phyloP scores from a whole-genome alignment of 1,139 yeast species.

The Blastobotrys petasosporus region DNA sequence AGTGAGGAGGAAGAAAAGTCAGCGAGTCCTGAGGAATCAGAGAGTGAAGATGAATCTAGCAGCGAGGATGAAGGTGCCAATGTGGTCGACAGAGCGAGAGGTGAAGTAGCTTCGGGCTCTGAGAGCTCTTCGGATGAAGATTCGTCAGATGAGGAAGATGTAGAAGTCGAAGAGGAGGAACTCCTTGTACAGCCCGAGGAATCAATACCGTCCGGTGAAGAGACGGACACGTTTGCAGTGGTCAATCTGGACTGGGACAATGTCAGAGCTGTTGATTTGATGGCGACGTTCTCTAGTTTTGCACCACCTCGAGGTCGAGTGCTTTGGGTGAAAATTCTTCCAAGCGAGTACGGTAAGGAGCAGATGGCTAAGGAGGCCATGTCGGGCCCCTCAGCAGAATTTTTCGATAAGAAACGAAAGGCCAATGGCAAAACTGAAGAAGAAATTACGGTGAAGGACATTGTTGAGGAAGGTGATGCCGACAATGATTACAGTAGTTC shows the following conservation, averaged over 20 bases:
- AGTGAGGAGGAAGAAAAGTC: conserved; percentile 23
- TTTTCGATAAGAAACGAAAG: conserved; percentile 43
- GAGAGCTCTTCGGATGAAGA: conserved; percentile 32
- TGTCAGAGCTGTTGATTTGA: conserved; percentile 72
- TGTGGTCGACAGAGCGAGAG: conserved; percentile 15
- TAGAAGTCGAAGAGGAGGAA: conserved; percentile 25
- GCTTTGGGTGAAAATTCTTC: conserved; percentile 66
- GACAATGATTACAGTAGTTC: conserved; percentile 40
- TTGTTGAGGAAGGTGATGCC: conserved; percentile 39
- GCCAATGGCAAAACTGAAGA: conserved; percentile 37
- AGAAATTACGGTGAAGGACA: conserved; percentile 27
- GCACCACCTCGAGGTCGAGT: conserved; percentile 73
- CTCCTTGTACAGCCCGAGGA: conserved; percentile 45
- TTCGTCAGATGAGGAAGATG: conserved; percentile 34
- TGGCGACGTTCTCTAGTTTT: conserved; percentile 87
- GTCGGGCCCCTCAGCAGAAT: conserved; percentile 88
- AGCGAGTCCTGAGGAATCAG: conserved; percentile 15
- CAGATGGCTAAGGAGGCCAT: conserved; percentile 84
- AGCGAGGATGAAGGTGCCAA: conserved; percentile 19
- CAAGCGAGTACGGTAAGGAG: conserved; percentile 91
- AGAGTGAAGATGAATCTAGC: conserved; percentile 2
- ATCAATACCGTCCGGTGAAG: conserved; percentile 80
- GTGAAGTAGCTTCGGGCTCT: conserved; percentile 17
- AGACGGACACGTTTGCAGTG: conserved; percentile 74
- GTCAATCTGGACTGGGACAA: conserved; percentile 99